These are phyloP conservation scores for Cercophora sp. DNA, from an alignment of 495 filamentous ascomycete species.

Conservation along the genomic window DNA sequence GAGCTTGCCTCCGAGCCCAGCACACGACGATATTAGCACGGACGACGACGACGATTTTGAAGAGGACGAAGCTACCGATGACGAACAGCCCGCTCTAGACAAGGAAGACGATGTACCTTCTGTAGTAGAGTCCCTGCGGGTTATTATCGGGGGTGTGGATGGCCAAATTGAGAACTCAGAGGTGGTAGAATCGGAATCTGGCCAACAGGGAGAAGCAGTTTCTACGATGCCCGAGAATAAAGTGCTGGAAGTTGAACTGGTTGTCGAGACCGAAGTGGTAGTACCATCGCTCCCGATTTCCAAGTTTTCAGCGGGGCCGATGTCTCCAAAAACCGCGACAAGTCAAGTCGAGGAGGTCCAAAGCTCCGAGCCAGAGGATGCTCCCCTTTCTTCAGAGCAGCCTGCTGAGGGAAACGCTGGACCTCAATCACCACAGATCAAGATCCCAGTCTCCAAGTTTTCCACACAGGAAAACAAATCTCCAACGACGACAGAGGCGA, in stretches of 20 bases:
- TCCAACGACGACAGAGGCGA: slow-evolving; percentile 4
- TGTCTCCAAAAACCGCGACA: neutral
- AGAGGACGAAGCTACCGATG: no score
- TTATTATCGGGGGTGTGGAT: neutral
- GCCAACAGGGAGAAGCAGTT: neutral
- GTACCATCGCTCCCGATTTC: slow-evolving; percentile 20
- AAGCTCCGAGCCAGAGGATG: slow-evolving; percentile 3
- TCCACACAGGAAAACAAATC: slow-evolving; percentile 38
- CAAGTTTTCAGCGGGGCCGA: slow-evolving; percentile 26
- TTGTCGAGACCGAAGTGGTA: neutral
- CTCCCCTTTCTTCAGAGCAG: neutral
- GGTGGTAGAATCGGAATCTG: neutral
- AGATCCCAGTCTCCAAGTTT: slow-evolving; percentile 48
- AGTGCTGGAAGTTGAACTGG: neutral
- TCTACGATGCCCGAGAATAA: neutral
- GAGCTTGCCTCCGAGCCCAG: no score
- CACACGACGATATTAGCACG: no score
- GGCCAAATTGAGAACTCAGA: neutral
- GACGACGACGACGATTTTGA: no score
- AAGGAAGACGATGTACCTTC: no score
- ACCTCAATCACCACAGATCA: slow-evolving; percentile 19
- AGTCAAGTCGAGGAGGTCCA: neutral
- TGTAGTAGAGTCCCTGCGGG: no score
- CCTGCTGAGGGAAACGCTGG: slow-evolving; percentile 5
- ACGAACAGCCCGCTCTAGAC: no score